A percentile compares a stretch with the other conserved stretches of the same genome.
These are phyloP conservation scores for Pulveroboletus sp. DNA, from an alignment of 768 basidiomycete genomes.

Conservation along the genomic window DNA sequence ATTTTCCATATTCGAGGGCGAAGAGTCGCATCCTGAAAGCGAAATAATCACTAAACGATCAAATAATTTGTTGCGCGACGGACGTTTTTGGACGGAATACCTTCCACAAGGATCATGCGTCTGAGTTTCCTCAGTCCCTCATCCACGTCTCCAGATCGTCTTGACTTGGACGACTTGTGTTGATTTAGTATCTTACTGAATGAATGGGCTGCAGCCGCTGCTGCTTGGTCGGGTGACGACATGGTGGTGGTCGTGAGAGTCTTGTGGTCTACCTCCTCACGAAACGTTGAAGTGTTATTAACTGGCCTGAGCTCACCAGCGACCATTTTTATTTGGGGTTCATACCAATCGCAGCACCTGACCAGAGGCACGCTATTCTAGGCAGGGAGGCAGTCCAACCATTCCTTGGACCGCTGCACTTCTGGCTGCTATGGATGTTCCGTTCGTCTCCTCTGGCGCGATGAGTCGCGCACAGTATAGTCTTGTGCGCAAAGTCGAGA, in stretches of 20 bases:
- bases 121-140: slow-evolving; percentile 86
- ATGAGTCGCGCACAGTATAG: slow-evolving; percentile 72
- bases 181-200: slow-evolving; percentile 81
- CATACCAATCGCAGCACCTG: slow-evolving; percentile 8
- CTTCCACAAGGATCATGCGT: slow-evolving; percentile 86
- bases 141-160: slow-evolving; percentile 63
- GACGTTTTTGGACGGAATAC: slow-evolving; percentile 78
- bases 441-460: slow-evolving; percentile 77
- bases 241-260: slow-evolving; percentile 12
- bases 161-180: slow-evolving; percentile 65
- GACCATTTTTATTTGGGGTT: background rate
- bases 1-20: slow-evolving; percentile 95
- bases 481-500: slow-evolving; percentile 72
- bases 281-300: background rate
- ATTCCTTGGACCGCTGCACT: no score
- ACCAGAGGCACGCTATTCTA: slow-evolving; percentile 16
- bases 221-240: slow-evolving; percentile 27
- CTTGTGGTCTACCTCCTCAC: no score
- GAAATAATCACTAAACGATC: slow-evolving; percentile 3
- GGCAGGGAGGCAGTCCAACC: no score
- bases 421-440: slow-evolving; percentile 59
- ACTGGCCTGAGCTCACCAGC: background rate
- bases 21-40: slow-evolving; percentile 70
- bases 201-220: slow-evolving; percentile 55
- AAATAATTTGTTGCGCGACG: slow-evolving; percentile 26